Conservation (phyloP, 371 early-diverging fungal species). For the Lichtheimia hyalospora region DNA sequence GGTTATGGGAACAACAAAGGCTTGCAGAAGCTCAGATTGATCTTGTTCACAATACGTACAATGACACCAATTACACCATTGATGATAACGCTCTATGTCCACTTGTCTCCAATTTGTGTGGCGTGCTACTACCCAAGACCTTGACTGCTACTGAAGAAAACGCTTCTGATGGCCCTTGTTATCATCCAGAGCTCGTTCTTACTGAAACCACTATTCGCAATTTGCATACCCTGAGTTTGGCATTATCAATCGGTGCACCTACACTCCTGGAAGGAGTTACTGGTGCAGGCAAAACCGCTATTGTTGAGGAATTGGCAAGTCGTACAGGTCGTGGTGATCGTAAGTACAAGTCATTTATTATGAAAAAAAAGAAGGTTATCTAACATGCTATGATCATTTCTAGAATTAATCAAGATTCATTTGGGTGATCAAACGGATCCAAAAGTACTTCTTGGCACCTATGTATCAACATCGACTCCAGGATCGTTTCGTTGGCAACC, state of each 20-base stretch:
- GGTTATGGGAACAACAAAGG: constrained; percentile 46
- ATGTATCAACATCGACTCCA: constrained; percentile 91
- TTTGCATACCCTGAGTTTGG: constrained; percentile 77
- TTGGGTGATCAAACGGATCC: constrained; percentile 99
- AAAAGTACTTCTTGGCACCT: constrained; percentile 96
- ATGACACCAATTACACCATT: constrained; percentile 11
- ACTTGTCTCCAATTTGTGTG: constrained; percentile 64
- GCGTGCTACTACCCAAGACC: constrained; percentile 55
- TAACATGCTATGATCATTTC: not conserved
- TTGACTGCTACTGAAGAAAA: constrained; percentile 13
- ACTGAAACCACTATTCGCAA: constrained; percentile 77
- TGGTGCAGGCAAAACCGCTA: constrained; percentile 95
- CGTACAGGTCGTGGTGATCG: constrained; percentile 60
- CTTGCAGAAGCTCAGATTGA: constrained; percentile 36
- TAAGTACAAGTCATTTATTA: constrained; percentile 9
- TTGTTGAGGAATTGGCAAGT: constrained; percentile 90
- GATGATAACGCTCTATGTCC: constrained; percentile 53
- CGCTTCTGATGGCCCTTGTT: constrained; percentile 6
- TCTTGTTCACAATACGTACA: constrained; percentile 41
- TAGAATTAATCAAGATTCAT: constrained; percentile 93
- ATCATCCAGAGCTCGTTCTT: constrained; percentile 56
- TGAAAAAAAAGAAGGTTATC: not conserved
- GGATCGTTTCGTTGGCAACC: constrained; percentile 96
- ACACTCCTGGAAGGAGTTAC: constrained; percentile 92
- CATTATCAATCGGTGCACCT: constrained; percentile 84